These are phyloP conservation scores for Nepenthes gracilis DNA, from an alignment of 148 eudicot species.

Conservation along the genomic window DNA sequence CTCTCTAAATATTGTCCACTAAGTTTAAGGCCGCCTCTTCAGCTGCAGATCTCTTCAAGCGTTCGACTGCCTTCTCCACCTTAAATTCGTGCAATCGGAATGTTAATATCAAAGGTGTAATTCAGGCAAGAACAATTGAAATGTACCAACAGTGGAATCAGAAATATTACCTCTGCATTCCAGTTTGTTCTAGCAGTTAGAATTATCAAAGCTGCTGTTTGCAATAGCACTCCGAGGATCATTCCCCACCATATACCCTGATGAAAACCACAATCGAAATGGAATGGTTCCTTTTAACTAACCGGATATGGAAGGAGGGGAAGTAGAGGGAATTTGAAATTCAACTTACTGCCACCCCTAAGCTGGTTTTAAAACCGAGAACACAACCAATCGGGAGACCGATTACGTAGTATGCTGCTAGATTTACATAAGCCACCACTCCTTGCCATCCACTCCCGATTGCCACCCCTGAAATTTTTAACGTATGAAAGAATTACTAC, in stretches of 20 bases:
- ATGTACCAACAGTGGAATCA: background rate
- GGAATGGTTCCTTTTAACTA: background rate
- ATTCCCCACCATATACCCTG: slow-evolving; percentile 73
- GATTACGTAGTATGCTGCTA: slow-evolving; percentile 39
- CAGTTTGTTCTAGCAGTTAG: slow-evolving; percentile 46
- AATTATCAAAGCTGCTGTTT: slow-evolving; percentile 32
- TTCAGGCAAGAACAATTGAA: background rate
- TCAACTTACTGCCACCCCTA: slow-evolving; percentile 35
- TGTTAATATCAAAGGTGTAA: background rate
- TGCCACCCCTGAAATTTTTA: slow-evolving; percentile 33
- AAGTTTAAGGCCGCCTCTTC: slow-evolving; percentile 18
- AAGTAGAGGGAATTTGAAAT: background rate
- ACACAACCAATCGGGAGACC: slow-evolving; percentile 62
- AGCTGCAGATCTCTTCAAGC: slow-evolving; percentile 28
- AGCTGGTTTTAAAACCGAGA: slow-evolving; percentile 48
- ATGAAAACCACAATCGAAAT: background rate
- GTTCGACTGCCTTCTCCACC: slow-evolving; percentile 43
- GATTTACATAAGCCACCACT: slow-evolving; percentile 37
- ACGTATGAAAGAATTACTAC: no score
- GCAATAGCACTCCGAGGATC: slow-evolving; percentile 43
- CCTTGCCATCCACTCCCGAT: slow-evolving; percentile 63
- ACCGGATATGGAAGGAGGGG: background rate
- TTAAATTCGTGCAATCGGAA: slow-evolving; percentile 1
- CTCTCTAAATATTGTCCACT: background rate
- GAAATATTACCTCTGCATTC: slow-evolving; percentile 29